These are phyloP conservation scores for Phytophthora boehmeriae DNA, from an alignment of 352 stramenopile species.

Conservation along the genomic window DNA sequence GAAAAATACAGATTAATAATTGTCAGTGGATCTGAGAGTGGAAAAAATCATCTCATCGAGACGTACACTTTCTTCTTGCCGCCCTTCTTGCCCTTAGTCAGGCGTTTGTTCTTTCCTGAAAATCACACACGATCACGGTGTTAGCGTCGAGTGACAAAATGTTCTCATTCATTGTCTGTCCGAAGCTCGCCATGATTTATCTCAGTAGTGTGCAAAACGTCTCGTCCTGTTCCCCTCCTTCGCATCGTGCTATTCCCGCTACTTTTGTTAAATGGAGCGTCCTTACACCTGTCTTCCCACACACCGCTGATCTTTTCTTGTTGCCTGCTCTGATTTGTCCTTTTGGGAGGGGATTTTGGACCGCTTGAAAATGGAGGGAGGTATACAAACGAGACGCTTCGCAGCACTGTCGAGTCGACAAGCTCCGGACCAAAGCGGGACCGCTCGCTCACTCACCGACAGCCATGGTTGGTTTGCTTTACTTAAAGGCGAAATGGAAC, in stretches of 20 bases:
- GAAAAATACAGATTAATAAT: conserved; percentile 14
- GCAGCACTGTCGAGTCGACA: neutral
- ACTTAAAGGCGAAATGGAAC: conserved; percentile 90
- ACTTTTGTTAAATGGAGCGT: neutral
- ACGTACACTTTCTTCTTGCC: conserved; percentile 93
- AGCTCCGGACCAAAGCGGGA: too few species aligned
- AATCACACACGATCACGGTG: conserved; percentile 12
- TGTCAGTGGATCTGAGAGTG: conserved; percentile 13
- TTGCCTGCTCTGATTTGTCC: neutral
- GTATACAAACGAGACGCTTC: conserved; percentile 16
- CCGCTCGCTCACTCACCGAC: conserved; percentile 63
- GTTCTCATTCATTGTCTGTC: neutral
- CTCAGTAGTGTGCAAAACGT: neutral
- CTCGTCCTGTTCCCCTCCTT: conserved; percentile 1
- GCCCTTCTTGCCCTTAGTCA: conserved; percentile 93
- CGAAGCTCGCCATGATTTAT: conserved; percentile 1
- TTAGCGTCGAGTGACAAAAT: conserved; percentile 29
- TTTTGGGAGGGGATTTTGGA: conserved; percentile 3
- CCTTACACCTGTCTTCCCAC: neutral
- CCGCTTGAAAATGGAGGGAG: conserved; percentile 1
- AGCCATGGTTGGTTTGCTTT: conserved; percentile 88
- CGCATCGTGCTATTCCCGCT: neutral
- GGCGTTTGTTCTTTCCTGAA: conserved; percentile 91
- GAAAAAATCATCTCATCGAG: too few species aligned
- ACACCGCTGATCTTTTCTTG: neutral